A percentile compares a stretch with the other conserved stretches of the same genome.
These are phyloP conservation scores for Shiraia sp. DNA, from an alignment of 2,329 filamentous ascomycete species.

Conservation along the genomic window DNA sequence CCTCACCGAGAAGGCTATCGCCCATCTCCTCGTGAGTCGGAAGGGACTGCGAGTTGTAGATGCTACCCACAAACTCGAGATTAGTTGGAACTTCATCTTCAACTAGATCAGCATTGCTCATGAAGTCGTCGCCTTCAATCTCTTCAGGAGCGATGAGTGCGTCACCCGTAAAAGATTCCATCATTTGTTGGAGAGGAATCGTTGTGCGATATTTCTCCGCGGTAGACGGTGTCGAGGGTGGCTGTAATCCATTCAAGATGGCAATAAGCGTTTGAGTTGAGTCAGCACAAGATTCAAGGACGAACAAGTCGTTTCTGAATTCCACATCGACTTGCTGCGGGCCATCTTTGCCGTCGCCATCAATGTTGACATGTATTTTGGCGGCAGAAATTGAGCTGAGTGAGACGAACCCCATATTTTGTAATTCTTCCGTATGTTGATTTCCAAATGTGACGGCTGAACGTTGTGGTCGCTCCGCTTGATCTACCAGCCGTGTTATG, in stretches of 20 bases:
- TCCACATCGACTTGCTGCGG: conserved; percentile 76
- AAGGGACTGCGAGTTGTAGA: conserved; percentile 53
- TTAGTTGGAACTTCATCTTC: conserved; percentile 47
- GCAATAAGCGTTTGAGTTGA: conserved; percentile 90
- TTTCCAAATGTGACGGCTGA: conserved; percentile 24
- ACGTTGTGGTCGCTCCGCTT: conserved; percentile 13
- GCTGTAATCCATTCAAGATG: conserved; percentile 77
- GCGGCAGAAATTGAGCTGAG: conserved; percentile 87
- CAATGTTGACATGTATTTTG: conserved; percentile 66
- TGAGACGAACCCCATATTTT: conserved; percentile 76
- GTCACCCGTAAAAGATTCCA: conserved; percentile 88
- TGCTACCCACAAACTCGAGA: conserved; percentile 58
- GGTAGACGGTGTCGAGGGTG: conserved; percentile 80
- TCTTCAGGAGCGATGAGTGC: conserved; percentile 69
- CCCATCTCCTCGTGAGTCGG: conserved; percentile 48
- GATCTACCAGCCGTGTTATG: conserved; percentile 51
- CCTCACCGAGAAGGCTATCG: conserved; percentile 47
- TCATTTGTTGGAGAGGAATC: conserved; percentile 82
- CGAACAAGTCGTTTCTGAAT: conserved; percentile 80
- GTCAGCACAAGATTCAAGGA: conserved; percentile 94
- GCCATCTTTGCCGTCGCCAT: conserved; percentile 58
- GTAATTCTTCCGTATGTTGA: conserved; percentile 54
- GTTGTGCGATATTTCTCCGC: conserved; percentile 86
- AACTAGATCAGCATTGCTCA: conserved; percentile 44
- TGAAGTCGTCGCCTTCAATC: conserved; percentile 53